These are phyloP conservation scores for Lichenothelia convexa DNA, from an alignment of 495 filamentous ascomycete species.

Conservation along the genomic window DNA sequence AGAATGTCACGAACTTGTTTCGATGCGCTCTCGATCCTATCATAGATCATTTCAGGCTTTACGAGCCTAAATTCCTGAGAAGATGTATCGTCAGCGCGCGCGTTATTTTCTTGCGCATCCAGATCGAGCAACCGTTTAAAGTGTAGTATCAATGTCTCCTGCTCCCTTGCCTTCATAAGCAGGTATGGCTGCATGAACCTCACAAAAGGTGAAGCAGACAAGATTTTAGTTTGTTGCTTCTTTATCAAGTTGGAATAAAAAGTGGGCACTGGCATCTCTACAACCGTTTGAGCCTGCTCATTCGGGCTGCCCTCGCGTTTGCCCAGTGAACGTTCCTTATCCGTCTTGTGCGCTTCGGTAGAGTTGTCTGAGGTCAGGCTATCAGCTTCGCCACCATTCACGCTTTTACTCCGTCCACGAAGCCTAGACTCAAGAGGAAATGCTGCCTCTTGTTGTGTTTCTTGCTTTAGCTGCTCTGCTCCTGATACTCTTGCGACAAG, in stretches of 20 bases:
- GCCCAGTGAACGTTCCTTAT: too few species aligned
- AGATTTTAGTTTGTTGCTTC: conserved; percentile 72
- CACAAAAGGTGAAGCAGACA: conserved; percentile 94
- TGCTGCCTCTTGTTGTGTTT: too few species aligned
- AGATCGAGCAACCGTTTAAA: conserved; percentile 68
- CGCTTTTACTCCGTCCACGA: too few species aligned
- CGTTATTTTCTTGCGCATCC: conserved; percentile 25
- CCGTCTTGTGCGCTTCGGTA: neutral
- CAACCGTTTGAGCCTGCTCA: conserved; percentile 40
- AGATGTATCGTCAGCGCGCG: conserved; percentile 26
- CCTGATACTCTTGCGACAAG: too few species aligned
- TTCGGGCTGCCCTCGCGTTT: neutral
- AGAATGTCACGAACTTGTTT: conserved; percentile 81
- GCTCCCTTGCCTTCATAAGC: conserved; percentile 74
- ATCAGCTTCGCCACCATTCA: too few species aligned
- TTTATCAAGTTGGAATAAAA: conserved; percentile 90
- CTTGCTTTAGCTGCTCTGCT: too few species aligned
- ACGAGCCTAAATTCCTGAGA: conserved; percentile 74
- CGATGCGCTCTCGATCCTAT: conserved; percentile 53
- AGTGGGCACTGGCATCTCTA: conserved; percentile 74
- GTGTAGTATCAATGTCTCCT: conserved; percentile 65
- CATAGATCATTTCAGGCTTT: conserved; percentile 83
- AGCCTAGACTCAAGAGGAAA: too few species aligned
- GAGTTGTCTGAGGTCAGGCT: too few species aligned
- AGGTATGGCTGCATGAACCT: conserved; percentile 88